These are phyloP conservation scores for Wickerhamomyces sp. DNA, from an alignment of 1,139 yeast species.

Conservation along the genomic window DNA sequence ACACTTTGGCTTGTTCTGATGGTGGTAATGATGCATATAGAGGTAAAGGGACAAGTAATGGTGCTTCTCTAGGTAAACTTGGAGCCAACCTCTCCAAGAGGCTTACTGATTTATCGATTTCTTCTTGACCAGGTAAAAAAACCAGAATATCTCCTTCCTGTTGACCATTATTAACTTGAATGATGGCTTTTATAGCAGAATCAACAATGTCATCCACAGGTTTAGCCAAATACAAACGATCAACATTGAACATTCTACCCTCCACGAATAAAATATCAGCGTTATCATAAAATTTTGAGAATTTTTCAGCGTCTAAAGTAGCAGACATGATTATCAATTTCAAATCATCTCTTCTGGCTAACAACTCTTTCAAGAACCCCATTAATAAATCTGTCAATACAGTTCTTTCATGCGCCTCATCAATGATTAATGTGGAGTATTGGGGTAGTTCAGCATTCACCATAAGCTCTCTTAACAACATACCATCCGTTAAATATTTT, in stretches of 20 bases:
- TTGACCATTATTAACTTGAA: slow-evolving; percentile 77
- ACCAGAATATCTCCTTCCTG: slow-evolving; percentile 81
- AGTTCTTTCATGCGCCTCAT: slow-evolving; percentile 98
- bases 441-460: slow-evolving; percentile 57
- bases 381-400: slow-evolving; percentile 83
- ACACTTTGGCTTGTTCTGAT: slow-evolving; percentile 72
- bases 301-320: slow-evolving; percentile 88
- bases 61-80: slow-evolving; percentile 68
- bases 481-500: slow-evolving; percentile 94
- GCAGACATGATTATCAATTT: slow-evolving; percentile 81
- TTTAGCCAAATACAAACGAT: slow-evolving; percentile 55
- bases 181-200: slow-evolving; percentile 64
- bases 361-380: slow-evolving; percentile 76
- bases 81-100: slow-evolving; percentile 59
- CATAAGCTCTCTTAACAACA: slow-evolving; percentile 90
- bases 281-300: slow-evolving; percentile 67
- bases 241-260: slow-evolving; percentile 86
- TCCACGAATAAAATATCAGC: slow-evolving; percentile 84
- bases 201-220: slow-evolving; percentile 82
- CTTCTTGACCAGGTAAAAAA: slow-evolving; percentile 95
- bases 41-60: slow-evolving; percentile 72
- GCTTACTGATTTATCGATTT: slow-evolving; percentile 80
- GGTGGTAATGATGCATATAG: slow-evolving; percentile 93
- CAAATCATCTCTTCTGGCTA: slow-evolving; percentile 44
- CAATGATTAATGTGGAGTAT: slow-evolving; percentile 79